A percentile compares a stretch with the other conserved stretches of the same genome.
Evolutionary conservation across 371 early-diverging fungal species (phyloP).

Genomic region (Mortierella polycephala): DNA sequence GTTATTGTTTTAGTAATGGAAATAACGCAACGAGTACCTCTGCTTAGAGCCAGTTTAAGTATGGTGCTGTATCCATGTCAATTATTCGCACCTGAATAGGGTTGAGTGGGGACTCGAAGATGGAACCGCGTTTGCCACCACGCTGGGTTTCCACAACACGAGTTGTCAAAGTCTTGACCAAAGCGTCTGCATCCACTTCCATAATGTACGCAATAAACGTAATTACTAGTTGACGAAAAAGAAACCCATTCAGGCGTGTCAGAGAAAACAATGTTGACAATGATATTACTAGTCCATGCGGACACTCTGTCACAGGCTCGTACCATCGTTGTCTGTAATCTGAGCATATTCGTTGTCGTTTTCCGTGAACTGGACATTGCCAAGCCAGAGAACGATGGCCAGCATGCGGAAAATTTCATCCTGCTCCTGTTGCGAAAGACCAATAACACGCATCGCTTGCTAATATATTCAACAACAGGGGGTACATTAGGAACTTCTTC

Average conservation of each 20-base stretch:
- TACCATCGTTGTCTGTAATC: conserved; percentile 74
- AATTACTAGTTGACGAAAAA: conserved; percentile 58
- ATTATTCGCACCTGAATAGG: conserved; percentile 63
- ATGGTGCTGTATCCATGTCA: not conserved
- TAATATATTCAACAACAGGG: conserved; percentile 27
- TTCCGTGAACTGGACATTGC: conserved; percentile 82
- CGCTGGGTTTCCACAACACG: conserved; percentile 83
- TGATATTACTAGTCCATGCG: not conserved
- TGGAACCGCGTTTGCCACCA: conserved; percentile 84
- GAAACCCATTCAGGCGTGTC: not conserved
- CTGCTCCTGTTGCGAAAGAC: conserved; percentile 76
- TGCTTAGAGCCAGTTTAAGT: not conserved
- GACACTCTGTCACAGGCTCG: not conserved
- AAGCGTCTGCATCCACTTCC: conserved; percentile 70
- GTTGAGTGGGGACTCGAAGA: conserved; percentile 87
- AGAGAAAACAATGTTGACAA: not conserved
- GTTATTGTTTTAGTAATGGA: not conserved
- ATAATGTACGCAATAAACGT: conserved; percentile 83
- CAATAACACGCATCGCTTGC: conserved; percentile 86
- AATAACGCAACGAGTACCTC: not conserved
- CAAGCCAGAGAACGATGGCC: conserved; percentile 86
- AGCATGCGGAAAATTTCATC: conserved; percentile 85
- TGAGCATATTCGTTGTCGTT: conserved; percentile 70
- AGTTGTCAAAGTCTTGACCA: conserved; percentile 74
- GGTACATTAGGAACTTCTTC: too few relatives aligned